Conservation (phyloP, 306 rosid genomes). For the Fragaria ananassa region DNA sequence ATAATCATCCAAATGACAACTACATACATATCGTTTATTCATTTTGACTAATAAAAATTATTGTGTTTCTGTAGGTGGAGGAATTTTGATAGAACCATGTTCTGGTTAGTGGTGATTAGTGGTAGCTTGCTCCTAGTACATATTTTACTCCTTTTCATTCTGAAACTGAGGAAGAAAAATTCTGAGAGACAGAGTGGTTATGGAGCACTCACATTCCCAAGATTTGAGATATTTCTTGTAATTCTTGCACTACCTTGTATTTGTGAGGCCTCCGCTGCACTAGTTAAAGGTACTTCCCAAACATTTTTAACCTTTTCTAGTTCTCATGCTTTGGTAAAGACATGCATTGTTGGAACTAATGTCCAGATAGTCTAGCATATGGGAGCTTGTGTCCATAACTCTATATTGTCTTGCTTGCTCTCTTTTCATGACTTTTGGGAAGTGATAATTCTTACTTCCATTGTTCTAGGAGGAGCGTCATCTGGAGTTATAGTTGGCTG, state of each 20-base stretch:
- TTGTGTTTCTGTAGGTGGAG: conserved; percentile 58
- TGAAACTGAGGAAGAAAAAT: conserved; percentile 60
- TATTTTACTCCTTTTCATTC: conserved; percentile 50
- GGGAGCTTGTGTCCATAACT: background rate
- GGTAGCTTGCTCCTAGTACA: conserved; percentile 69
- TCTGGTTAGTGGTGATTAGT: conserved; percentile 72
- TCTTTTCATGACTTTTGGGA: conserved; percentile 14
- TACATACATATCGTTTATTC: background rate
- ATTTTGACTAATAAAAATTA: background rate
- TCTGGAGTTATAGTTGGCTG: conserved; percentile 58
- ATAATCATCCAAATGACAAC: background rate
- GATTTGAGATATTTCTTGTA: conserved; percentile 79
- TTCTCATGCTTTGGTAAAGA: background rate
- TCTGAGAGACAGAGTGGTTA: conserved; percentile 45
- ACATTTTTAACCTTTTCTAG: conserved; percentile 2
- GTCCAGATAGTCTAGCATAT: background rate
- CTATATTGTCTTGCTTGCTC: conserved; percentile 1
- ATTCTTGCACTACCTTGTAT: conserved; percentile 72
- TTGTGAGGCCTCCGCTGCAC: conserved; percentile 61
- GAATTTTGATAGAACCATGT: conserved; percentile 66
- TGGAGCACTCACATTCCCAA: conserved; percentile 80
- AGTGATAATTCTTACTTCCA: conserved; percentile 17
- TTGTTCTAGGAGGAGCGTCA: conserved; percentile 51
- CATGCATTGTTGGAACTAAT: background rate
- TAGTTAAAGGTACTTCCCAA: conserved; percentile 54